Conservation (phyloP, 345 rosid species). For the Populus tremula region DNA sequence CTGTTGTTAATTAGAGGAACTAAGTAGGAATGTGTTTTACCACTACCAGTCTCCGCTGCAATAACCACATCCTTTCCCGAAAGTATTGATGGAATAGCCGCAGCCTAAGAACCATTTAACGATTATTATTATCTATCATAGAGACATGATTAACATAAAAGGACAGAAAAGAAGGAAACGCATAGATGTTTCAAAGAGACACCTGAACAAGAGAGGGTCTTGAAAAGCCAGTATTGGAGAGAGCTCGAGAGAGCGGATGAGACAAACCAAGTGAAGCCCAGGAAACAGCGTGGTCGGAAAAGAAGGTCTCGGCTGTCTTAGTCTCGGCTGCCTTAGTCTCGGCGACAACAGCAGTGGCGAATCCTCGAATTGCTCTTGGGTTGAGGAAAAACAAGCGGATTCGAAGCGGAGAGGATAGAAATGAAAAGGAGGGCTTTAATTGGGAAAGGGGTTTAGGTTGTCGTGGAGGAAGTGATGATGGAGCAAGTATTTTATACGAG, state of each 20-base stretch:
- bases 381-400: slow-evolving; percentile 33
- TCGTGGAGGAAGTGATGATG: slow-evolving; percentile 22
- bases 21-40: slow-evolving; percentile 83
- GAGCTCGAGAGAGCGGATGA: slow-evolving; percentile 55
- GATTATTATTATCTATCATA: background rate
- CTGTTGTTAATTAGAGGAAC: slow-evolving; percentile 62
- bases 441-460: slow-evolving; percentile 43
- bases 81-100: slow-evolving; percentile 59
- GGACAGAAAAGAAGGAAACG: background rate
- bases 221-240: slow-evolving; percentile 53
- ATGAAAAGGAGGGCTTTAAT: slow-evolving; percentile 34
- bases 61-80: slow-evolving; percentile 83
- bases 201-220: slow-evolving; percentile 95
- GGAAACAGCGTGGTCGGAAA: slow-evolving; percentile 60
- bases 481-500: slow-evolving; percentile 27
- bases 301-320: slow-evolving; percentile 30
- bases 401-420: slow-evolving; percentile 20
- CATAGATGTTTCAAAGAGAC: slow-evolving; percentile 22
- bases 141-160: background rate
- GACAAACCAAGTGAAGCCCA: slow-evolving; percentile 87
- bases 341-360: slow-evolving; percentile 30
- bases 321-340: slow-evolving; percentile 34
- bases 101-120: slow-evolving; percentile 45
- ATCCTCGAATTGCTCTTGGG: slow-evolving; percentile 33
- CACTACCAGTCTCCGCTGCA: slow-evolving; percentile 98